Percentiles rank a stretch among this genome's conserved stretches.
phyloP scores from a whole-genome alignment of 2,329 filamentous ascomycete species.

The Cercospora brassicicola region DNA sequence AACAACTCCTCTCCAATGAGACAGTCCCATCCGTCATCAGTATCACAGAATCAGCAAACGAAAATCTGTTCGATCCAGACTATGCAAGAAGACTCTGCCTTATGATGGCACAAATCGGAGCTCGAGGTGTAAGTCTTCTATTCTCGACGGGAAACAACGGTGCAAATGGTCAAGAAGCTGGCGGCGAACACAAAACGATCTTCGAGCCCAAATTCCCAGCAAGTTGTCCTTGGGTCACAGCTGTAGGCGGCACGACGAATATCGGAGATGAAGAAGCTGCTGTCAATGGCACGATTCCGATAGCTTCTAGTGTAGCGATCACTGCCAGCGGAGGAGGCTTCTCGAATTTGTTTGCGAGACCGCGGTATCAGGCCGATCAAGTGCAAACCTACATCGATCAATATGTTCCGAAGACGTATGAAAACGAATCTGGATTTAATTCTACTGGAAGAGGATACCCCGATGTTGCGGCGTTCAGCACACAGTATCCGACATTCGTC shows the following conservation, averaged over 20 bases:
- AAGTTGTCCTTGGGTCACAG: slow-evolving; percentile 49
- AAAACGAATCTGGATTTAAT: slow-evolving; percentile 46
- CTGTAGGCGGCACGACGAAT: slow-evolving; percentile 43
- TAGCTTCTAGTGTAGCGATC: slow-evolving; percentile 18
- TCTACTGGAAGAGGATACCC: slow-evolving; percentile 45
- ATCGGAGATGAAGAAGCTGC: slow-evolving; percentile 29
- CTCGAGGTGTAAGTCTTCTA: slow-evolving; percentile 62
- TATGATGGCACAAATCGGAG: slow-evolving; percentile 64
- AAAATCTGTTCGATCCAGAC: slow-evolving; percentile 32
- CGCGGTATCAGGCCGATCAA: slow-evolving; percentile 45
- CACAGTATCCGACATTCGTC: slow-evolving; percentile 39
- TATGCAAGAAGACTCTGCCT: slow-evolving; percentile 64
- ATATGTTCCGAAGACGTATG: slow-evolving; percentile 43
- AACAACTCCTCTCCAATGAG: slow-evolving; percentile 28
- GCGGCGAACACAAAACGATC: slow-evolving; percentile 45
- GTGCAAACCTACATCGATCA: slow-evolving; percentile 43
- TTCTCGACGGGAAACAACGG: slow-evolving; percentile 63
- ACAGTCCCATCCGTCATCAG: slow-evolving; percentile 30
- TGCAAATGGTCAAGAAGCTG: slow-evolving; percentile 25
- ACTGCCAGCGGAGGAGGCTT: slow-evolving; percentile 43
- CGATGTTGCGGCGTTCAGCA: slow-evolving; percentile 51
- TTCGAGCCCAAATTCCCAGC: slow-evolving; percentile 51
- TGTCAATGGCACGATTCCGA: slow-evolving; percentile 24
- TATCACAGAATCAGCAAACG: slow-evolving; percentile 27
- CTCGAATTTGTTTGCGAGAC: slow-evolving; percentile 46